Conservation (phyloP, 2,329 filamentous ascomycete genomes). For the Paracorniculantispora psalliotae region DNA sequence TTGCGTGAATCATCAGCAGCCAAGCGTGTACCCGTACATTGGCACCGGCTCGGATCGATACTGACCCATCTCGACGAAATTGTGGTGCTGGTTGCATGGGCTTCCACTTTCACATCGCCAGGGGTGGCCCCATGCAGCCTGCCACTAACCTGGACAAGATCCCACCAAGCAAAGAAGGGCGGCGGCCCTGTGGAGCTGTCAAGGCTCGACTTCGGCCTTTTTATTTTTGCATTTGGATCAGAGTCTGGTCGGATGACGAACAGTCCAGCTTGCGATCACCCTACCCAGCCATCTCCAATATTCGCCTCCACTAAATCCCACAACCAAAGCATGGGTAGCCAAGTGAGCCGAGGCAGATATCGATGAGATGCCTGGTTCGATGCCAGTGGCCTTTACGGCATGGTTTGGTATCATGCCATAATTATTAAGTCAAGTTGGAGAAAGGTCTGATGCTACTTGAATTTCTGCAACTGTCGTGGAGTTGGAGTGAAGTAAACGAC, state of each 20-base stretch:
- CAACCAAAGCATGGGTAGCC: background rate
- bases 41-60: background rate
- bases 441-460: background rate
- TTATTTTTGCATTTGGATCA: slow-evolving; percentile 2
- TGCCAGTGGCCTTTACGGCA: background rate
- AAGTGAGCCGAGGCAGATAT: background rate
- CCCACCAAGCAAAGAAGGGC: background rate
- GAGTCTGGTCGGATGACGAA: background rate
- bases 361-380: background rate
- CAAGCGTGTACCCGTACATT: too few relatives aligned
- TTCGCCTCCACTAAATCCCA: background rate
- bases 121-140: slow-evolving; percentile 1
- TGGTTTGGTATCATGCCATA: too few relatives aligned
- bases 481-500: background rate
- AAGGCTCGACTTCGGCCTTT: slow-evolving; percentile 15
- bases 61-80: background rate
- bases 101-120: background rate
- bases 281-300: background rate
- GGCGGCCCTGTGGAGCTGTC: slow-evolving; percentile 3
- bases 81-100: slow-evolving; percentile 2
- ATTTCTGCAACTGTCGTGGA: background rate
- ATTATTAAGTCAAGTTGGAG: background rate
- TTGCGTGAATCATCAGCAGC: too few relatives aligned
- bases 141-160: slow-evolving; percentile 1
- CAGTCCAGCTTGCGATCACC: slow-evolving; percentile 4